These are phyloP conservation scores for Ceratocystis smalleyi DNA, from an alignment of 2,329 filamentous ascomycete species.

Conservation along the genomic window DNA sequence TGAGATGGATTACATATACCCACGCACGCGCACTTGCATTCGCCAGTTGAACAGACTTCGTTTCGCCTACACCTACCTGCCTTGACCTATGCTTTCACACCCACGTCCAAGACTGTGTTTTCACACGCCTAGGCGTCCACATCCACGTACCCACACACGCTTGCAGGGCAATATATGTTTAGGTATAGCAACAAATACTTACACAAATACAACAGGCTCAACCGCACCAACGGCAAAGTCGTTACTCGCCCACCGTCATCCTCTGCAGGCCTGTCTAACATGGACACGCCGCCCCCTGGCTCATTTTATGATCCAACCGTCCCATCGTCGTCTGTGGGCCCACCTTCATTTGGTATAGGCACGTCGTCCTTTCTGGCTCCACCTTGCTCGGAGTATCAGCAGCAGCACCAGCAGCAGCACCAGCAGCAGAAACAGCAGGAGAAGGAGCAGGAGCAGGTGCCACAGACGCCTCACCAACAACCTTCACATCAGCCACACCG, in stretches of 20 bases:
- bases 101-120: background rate
- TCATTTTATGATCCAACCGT: background rate
- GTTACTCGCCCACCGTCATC: constrained; percentile 10
- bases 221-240: constrained; percentile 14
- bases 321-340: background rate
- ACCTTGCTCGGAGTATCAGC: background rate
- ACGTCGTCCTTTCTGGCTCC: background rate
- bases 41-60: background rate
- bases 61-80: background rate
- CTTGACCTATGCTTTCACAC: background rate
- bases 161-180: background rate
- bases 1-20: constrained; percentile 10
- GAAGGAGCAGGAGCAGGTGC: background rate
- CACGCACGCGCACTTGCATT: background rate
- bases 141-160: background rate
- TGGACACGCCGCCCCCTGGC: background rate
- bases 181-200: background rate
- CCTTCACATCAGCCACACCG: background rate
- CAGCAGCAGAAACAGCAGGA: background rate
- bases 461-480: background rate
- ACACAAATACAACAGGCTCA: constrained; percentile 7
- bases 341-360: background rate
- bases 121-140: background rate
- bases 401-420: background rate
- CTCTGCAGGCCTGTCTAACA: background rate